These are phyloP conservation scores for Microdochium trichocladiopsis DNA, from an alignment of 2,329 filamentous ascomycete genomes.

Conservation along the genomic window DNA sequence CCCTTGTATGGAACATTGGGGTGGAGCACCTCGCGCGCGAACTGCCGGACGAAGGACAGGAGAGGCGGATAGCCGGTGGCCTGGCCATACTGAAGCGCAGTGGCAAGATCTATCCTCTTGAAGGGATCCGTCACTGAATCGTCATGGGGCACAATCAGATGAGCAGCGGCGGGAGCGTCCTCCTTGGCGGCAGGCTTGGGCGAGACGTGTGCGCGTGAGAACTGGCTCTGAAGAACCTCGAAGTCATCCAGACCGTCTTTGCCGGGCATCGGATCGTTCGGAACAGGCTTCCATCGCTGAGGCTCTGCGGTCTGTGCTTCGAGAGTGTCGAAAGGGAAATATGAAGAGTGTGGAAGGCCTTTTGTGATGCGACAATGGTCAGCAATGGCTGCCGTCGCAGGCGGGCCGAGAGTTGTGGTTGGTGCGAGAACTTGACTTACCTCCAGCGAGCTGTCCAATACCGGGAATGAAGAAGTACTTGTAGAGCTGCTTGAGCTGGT, in stretches of 20 bases:
- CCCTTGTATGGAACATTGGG: slow-evolving; percentile 72
- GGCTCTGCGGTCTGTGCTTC: slow-evolving; percentile 73
- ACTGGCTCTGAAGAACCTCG: slow-evolving; percentile 26
- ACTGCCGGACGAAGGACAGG: slow-evolving; percentile 70
- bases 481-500: slow-evolving; percentile 74
- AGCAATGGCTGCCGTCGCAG: too few relatives aligned
- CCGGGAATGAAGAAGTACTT: slow-evolving; percentile 68
- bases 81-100: slow-evolving; percentile 82
- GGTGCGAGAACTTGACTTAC: slow-evolving; percentile 23
- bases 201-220: slow-evolving; percentile 22
- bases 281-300: slow-evolving; percentile 65
- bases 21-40: slow-evolving; percentile 69
- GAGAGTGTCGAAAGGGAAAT: slow-evolving; percentile 88
- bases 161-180: slow-evolving; percentile 27
- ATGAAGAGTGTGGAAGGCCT: slow-evolving; percentile 74
- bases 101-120: slow-evolving; percentile 71
- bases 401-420: too few relatives aligned
- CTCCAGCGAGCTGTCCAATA: slow-evolving; percentile 56
- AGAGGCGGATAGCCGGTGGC: slow-evolving; percentile 76
- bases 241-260: background rate
- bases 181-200: slow-evolving; percentile 12
- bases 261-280: slow-evolving; percentile 44
- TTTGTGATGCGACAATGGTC: background rate
- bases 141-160: slow-evolving; percentile 58
- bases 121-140: slow-evolving; percentile 46